Conservation (phyloP, 1,284 basidiomycete genomes). For the Microbotryum lychnidis-dioicae region DNA sequence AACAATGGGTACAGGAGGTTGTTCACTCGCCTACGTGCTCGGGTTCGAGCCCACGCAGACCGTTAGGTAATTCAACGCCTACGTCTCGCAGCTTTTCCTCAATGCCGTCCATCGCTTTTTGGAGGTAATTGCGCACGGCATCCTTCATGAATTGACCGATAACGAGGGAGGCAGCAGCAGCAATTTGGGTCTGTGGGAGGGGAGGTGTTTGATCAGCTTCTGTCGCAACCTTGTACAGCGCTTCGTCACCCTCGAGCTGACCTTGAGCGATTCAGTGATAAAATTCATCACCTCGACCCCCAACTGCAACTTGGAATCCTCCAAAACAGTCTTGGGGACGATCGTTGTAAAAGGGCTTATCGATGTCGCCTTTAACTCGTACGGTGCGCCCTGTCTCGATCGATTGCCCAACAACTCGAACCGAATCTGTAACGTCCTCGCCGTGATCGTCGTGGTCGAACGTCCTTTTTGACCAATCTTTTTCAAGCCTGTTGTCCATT, state of each 20-base stretch:
- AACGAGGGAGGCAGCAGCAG: conserved; percentile 16
- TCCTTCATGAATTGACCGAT: conserved; percentile 18
- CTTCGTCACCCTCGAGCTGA: not conserved
- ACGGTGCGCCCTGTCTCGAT: not conserved
- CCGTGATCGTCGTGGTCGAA: not conserved
- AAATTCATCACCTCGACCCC: conserved; percentile 4
- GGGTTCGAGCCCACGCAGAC: not conserved
- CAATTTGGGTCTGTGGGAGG: conserved; percentile 10
- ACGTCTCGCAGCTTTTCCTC: conserved; percentile 11
- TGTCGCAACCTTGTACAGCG: conserved; percentile 1
- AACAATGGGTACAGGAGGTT: too few species aligned
- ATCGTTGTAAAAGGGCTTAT: conserved; percentile 14
- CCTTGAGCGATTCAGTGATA: conserved; percentile 1
- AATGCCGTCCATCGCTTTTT: conserved; percentile 17
- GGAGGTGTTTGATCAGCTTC: conserved; percentile 10
- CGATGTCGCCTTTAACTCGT: not conserved
- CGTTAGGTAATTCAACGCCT: conserved; percentile 12
- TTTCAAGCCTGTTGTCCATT: conserved; percentile 9
- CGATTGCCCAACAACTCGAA: not conserved
- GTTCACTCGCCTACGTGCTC: not conserved
- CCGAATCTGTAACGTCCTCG: conserved; percentile 1
- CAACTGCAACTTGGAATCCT: not conserved
- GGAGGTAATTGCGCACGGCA: conserved; percentile 10
- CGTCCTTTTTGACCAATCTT: not conserved
- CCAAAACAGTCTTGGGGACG: conserved; percentile 13